Percentiles rank a stretch among this genome's conserved stretches.
phyloP scores from a whole-genome alignment of 2,329 filamentous ascomycete genomes.

The Aspergillus hortae region DNA sequence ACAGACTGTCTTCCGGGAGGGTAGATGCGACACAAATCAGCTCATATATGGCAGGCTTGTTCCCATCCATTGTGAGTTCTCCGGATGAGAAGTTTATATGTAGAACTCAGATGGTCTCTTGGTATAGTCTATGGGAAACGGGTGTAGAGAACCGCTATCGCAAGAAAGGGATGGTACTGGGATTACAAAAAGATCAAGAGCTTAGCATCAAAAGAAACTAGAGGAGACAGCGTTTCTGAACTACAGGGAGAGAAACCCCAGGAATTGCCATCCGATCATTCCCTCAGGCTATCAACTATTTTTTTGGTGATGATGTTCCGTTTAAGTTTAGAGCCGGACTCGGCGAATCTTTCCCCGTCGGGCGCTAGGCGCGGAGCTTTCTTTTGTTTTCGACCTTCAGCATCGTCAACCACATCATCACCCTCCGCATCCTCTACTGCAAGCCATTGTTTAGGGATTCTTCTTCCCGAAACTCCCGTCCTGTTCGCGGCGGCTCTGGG shows the following conservation, averaged over 20 bases:
- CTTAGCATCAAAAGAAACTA: too few species aligned
- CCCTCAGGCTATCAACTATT: not conserved
- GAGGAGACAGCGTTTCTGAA: too few species aligned
- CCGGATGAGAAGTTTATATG: not conserved
- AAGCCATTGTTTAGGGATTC: not conserved
- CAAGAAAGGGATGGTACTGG: too few species aligned
- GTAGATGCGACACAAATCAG: constrained; percentile 29
- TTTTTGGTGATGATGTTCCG: constrained; percentile 1
- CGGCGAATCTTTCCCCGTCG: constrained; percentile 18
- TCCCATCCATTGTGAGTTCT: constrained; percentile 10
- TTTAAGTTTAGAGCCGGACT: constrained; percentile 3
- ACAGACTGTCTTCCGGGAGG: not conserved
- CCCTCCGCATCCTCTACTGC: not conserved
- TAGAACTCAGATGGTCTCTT: too few species aligned
- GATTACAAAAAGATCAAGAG: too few species aligned
- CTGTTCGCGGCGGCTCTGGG: not conserved
- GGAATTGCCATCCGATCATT: not conserved
- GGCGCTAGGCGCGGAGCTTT: constrained; percentile 4
- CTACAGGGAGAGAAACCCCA: too few species aligned
- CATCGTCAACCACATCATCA: not conserved
- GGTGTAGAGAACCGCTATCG: too few species aligned
- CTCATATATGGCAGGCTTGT: constrained; percentile 2
- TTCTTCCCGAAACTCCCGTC: too few species aligned
- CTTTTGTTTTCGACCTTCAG: constrained; percentile 4
- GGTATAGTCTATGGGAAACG: too few species aligned